Conservation (phyloP, 1,284 basidiomycete species). For the Marasmius tenuissimus region DNA sequence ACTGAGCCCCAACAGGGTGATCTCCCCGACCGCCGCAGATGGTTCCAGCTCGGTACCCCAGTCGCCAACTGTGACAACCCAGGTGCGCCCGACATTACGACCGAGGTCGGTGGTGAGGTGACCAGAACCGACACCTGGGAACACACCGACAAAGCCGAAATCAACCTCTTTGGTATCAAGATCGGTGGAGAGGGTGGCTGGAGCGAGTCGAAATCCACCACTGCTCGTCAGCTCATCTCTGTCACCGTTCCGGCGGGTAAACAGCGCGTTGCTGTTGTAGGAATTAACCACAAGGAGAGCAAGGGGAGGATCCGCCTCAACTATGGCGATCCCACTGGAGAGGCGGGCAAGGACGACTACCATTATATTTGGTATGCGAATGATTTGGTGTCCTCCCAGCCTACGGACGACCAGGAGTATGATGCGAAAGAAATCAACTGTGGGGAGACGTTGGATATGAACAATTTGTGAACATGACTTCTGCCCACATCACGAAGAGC, state of each 20-base stretch:
- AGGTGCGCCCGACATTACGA: background rate
- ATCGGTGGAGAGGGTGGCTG: conserved; percentile 2
- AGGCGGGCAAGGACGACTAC: conserved; percentile 1
- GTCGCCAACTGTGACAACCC: background rate
- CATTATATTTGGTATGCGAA: conserved; percentile 3
- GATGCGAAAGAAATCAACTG: conserved; percentile 1
- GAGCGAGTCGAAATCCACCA: background rate
- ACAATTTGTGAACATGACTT: background rate
- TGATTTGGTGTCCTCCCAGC: background rate
- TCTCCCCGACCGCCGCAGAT: background rate
- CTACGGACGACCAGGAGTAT: background rate
- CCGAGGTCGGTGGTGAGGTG: background rate
- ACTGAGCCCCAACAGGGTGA: background rate
- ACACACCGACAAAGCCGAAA: background rate
- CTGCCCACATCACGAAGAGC: too few relatives aligned
- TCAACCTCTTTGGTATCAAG: conserved; percentile 1
- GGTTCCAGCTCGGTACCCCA: background rate
- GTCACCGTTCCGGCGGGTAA: background rate
- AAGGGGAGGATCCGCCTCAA: background rate
- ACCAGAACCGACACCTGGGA: background rate
- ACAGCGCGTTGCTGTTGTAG: background rate
- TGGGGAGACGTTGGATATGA: background rate
- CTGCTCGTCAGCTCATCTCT: background rate
- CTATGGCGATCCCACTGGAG: conserved; percentile 1
- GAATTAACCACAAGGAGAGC: background rate